Evolutionary conservation across 176 grass and related monocot species (phyloP).

Genomic region (Hyparrhenia diplandra): DNA sequence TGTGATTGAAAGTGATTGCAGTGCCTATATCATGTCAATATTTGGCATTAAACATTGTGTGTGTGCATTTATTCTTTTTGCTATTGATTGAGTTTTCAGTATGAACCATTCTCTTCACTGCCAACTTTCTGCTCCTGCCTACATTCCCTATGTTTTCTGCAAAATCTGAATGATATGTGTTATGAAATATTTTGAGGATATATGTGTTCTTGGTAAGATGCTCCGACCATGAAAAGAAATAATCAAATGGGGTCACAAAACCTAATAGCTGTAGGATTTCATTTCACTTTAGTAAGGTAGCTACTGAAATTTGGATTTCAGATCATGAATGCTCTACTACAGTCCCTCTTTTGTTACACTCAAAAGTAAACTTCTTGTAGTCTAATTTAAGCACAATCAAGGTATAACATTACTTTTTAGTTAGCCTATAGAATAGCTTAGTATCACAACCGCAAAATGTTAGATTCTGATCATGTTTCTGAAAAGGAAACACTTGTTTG

Average conservation of each 20-base stretch:
- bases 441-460: too few relatives aligned
- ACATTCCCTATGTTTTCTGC: background rate
- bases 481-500: too few relatives aligned
- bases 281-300: background rate
- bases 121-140: background rate
- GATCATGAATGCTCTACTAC: slow-evolving; percentile 6
- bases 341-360: background rate
- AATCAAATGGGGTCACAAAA: background rate
- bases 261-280: background rate
- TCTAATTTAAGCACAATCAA: too few relatives aligned
- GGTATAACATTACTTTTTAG: too few relatives aligned
- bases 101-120: background rate
- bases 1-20: background rate
- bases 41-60: background rate
- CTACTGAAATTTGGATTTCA: background rate
- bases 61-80: background rate
- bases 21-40: background rate
- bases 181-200: background rate
- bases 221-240: background rate
- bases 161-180: slow-evolving; percentile 9
- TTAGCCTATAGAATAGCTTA: too few relatives aligned
- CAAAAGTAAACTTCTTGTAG: background rate
- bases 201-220: background rate
- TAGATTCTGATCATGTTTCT: too few relatives aligned
- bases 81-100: background rate